These are phyloP conservation scores for Insectozyma bohioensis DNA, from an alignment of 1,139 yeast species.

Conservation along the genomic window DNA sequence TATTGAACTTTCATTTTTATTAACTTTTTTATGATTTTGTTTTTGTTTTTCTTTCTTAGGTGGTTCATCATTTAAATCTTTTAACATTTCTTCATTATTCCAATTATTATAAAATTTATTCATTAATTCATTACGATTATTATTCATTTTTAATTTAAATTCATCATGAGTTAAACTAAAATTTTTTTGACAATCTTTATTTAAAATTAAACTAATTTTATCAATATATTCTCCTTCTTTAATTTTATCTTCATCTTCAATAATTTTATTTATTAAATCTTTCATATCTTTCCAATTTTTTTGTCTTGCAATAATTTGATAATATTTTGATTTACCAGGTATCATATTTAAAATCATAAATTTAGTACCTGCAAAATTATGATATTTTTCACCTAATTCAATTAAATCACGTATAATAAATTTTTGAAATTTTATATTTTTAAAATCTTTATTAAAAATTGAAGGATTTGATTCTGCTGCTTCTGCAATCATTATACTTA, in stretches of 20 bases:
- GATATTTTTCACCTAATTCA: constrained; percentile 64
- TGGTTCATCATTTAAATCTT: constrained; percentile 11
- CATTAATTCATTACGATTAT: constrained; percentile 8
- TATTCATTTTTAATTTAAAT: constrained; percentile 7
- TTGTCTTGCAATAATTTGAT: constrained; percentile 55
- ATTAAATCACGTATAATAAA: constrained; percentile 36
- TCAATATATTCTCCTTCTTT: constrained; percentile 4
- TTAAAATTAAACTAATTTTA: constrained; percentile 26
- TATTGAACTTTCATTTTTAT: constrained; percentile 2
- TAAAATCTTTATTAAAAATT: constrained; percentile 48
- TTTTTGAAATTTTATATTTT: constrained; percentile 62
- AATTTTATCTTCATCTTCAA: constrained; percentile 22
- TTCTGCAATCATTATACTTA: constrained; percentile 94
- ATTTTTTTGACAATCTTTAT: constrained; percentile 35
- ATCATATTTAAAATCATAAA: constrained; percentile 75
- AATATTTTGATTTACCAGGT: constrained; percentile 72
- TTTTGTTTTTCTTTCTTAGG: constrained; percentile 4
- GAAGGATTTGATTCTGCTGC: constrained; percentile 87
- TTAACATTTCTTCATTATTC: constrained; percentile 13
- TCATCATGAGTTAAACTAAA: constrained; percentile 16
- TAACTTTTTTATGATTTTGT: no score
- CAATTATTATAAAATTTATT: constrained; percentile 9
- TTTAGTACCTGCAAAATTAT: constrained; percentile 67
- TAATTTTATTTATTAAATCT: constrained; percentile 26
- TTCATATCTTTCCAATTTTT: constrained; percentile 56